Percentiles rank a stretch among this genome's conserved stretches.
phyloP scores from a whole-genome alignment of 257 asterid species.

The Henckelia pumila region DNA sequence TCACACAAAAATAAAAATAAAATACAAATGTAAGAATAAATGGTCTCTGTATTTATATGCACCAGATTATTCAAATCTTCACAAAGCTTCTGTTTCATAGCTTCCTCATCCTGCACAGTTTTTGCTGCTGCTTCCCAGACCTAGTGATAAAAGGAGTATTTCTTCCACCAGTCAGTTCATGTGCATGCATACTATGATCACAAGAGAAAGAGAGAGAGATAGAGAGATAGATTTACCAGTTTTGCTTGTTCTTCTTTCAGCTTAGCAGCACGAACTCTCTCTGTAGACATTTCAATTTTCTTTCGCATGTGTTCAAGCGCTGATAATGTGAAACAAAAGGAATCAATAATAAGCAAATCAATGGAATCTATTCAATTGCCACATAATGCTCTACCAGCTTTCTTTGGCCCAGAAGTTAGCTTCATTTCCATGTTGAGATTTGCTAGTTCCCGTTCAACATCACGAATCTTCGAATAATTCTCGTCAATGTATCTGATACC shows the following conservation, averaged over 20 bases:
- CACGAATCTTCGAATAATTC: slow-evolving; percentile 89
- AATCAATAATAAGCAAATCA: slow-evolving; percentile 9
- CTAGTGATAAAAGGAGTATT: slow-evolving; percentile 35
- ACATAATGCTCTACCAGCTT: slow-evolving; percentile 49
- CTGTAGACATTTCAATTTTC: slow-evolving; percentile 84
- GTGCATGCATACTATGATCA: slow-evolving; percentile 4
- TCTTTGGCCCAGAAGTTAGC: slow-evolving; percentile 95
- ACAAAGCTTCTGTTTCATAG: slow-evolving; percentile 64
- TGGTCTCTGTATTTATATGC: slow-evolving; percentile 9
- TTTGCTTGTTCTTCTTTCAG: slow-evolving; percentile 76
- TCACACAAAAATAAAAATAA: slow-evolving; percentile 1
- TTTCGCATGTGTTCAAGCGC: slow-evolving; percentile 96
- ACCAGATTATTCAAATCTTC: slow-evolving; percentile 73
- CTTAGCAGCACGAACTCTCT: slow-evolving; percentile 67
- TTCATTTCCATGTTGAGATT: slow-evolving; percentile 88
- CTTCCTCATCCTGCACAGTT: slow-evolving; percentile 77
- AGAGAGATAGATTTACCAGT: slow-evolving; percentile 45
- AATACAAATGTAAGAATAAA: slow-evolving; percentile 13
- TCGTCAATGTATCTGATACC: slow-evolving; percentile 77
- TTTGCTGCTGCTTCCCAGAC: slow-evolving; percentile 78
- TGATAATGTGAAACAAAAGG: slow-evolving; percentile 30
- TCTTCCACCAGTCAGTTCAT: not conserved
- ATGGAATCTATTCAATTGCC: slow-evolving; percentile 2
- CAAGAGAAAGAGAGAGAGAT: too few relatives aligned
- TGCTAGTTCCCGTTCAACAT: slow-evolving; percentile 86